These are phyloP conservation scores for Fomitiporia mediterranea DNA, from an alignment of 1,284 basidiomycete species.

Conservation along the genomic window DNA sequence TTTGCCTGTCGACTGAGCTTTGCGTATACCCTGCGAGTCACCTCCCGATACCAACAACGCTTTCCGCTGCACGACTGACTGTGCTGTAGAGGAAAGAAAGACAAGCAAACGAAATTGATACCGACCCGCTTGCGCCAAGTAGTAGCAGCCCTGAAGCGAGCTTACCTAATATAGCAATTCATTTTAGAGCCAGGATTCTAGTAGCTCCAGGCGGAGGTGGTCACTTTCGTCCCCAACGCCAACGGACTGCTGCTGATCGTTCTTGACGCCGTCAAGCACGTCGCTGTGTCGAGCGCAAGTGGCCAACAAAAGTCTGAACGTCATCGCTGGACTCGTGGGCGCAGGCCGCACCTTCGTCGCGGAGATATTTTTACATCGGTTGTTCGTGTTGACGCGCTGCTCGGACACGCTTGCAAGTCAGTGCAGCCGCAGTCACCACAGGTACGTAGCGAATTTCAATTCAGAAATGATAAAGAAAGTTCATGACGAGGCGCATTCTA, in stretches of 20 bases:
- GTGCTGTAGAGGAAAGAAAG: neutral
- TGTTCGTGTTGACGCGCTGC: conserved; percentile 2
- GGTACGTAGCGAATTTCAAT: neutral
- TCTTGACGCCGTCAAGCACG: neutral
- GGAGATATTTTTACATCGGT: conserved; percentile 1
- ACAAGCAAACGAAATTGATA: neutral
- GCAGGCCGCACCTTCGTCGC: conserved; percentile 8
- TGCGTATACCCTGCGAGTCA: too few species aligned
- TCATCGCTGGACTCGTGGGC: neutral
- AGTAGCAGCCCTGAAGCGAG: neutral
- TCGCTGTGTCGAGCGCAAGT: neutral
- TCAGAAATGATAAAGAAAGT: too few species aligned
- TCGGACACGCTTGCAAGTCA: neutral
- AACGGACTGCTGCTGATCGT: neutral
- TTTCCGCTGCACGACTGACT: neutral
- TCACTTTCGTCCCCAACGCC: neutral
- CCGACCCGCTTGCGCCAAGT: neutral
- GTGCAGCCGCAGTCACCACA: neutral
- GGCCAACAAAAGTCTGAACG: neutral
- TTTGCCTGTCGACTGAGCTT: neutral
- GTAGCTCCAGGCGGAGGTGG: neutral
- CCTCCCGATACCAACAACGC: neutral
- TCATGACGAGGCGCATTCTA: neutral
- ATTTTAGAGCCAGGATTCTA: neutral
- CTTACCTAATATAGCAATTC: neutral